phyloP scores from a whole-genome alignment of 306 rosid species.

The Cicer cuneatum region DNA sequence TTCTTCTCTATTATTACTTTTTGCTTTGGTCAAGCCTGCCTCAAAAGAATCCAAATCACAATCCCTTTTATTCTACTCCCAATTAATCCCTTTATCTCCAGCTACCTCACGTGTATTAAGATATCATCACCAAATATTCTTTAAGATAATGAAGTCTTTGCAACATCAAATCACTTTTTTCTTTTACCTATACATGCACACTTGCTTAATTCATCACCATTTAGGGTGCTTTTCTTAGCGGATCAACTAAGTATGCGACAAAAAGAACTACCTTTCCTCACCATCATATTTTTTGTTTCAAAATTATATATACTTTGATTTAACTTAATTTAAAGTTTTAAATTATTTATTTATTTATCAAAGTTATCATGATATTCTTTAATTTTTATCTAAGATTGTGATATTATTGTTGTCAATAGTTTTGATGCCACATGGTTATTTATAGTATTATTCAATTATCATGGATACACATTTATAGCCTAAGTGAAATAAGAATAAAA shows the following conservation, averaged over 20 bases:
- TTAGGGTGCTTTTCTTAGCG: constrained; percentile 31
- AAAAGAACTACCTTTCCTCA: too few relatives aligned
- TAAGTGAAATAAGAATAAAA: too few relatives aligned
- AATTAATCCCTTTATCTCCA: constrained; percentile 28
- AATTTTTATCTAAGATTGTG: too few relatives aligned
- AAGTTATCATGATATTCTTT: too few relatives aligned
- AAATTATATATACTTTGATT: too few relatives aligned
- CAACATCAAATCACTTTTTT: constrained; percentile 26
- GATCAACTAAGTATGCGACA: constrained; percentile 31
- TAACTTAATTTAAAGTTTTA: too few relatives aligned
- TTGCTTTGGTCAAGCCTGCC: constrained; percentile 59
- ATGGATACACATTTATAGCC: too few relatives aligned
- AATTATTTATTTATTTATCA: too few relatives aligned
- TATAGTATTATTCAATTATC: too few relatives aligned
- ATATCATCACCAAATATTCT: constrained; percentile 32
- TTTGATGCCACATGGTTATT: too few relatives aligned
- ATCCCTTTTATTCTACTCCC: constrained; percentile 20
- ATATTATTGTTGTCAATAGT: too few relatives aligned
- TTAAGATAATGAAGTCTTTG: constrained; percentile 34
- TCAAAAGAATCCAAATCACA: constrained; percentile 54
- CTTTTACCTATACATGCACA: background rate
- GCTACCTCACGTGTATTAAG: constrained; percentile 41
- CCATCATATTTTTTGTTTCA: too few relatives aligned
- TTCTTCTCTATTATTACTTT: constrained; percentile 36
- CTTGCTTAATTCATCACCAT: constrained; percentile 33